These are phyloP conservation scores for Spathaspora arborariae DNA, from an alignment of 805 yeast genomes.

Conservation along the genomic window DNA sequence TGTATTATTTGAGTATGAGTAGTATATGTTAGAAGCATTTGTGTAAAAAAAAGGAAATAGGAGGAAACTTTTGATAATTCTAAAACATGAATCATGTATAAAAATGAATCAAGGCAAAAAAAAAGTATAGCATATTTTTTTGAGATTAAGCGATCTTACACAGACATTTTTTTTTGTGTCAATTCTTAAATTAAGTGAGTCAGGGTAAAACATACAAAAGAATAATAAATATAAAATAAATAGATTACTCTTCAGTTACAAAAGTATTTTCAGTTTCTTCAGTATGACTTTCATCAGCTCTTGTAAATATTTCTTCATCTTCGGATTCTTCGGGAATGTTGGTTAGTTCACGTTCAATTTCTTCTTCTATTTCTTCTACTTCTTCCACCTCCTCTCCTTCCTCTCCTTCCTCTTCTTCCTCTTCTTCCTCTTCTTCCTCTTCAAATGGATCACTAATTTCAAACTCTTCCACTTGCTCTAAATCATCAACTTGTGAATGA, in stretches of 20 bases:
- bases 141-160: neutral
- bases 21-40: neutral
- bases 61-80: neutral
- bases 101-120: no score
- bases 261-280: constrained; percentile 3
- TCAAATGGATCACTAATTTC: neutral
- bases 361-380: neutral
- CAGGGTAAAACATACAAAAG: no score
- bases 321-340: constrained; percentile 6
- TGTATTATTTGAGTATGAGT: neutral
- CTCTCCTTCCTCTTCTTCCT: neutral
- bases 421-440: neutral
- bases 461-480: neutral
- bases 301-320: constrained; percentile 1
- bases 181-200: no score
- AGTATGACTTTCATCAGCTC: neutral
- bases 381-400: neutral
- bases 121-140: neutral
- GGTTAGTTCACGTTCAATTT: neutral
- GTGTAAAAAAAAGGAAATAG: neutral
- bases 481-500: neutral
- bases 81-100: neutral
- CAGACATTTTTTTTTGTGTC: neutral
- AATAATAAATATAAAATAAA: neutral
- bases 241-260: neutral